Base-by-base conservation (phyloP, 176 grass and related monocot genomes). In the Musa beccarii region DNA sequence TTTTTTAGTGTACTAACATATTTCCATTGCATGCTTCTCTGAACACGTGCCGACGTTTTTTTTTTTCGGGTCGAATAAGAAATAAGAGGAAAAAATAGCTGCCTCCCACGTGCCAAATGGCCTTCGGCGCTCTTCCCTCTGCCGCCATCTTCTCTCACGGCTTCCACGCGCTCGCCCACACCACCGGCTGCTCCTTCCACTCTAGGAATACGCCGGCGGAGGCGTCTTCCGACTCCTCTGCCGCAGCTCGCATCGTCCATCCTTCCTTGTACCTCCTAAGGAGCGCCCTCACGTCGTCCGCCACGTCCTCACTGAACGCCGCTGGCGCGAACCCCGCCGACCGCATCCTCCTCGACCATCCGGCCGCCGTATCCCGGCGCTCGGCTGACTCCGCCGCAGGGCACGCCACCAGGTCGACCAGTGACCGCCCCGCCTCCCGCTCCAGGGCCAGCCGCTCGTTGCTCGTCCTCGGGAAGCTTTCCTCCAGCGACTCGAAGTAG, bases 121-220 rank as follows among this genome's bases (percentile, higher is more conserved):
- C 17, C 11, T 26, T 26, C 13, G 51, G n/a, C 11, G 1, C 9
- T 23, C 72, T 51, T 51, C 72, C 72, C 13, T 28, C 53, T 29
- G 14, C 53, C 25, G 53, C 72, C 50, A 22, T 53, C 14, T 26
- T 15, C 49, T 14, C 22, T 53, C 54, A 99, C 73, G 91, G 91
- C 76, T 68, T 83, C 96, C 96, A 99, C 2, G 91, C 96, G 66
- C 96, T 92, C 17, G 91, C 96, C 96, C 96, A 99, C 71, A 94
- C 95, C 20, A 99, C 84, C 21, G 91, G 83, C 79, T 99, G 88
- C 53, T 99, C 96, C 88, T 99, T 99, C 96, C 91, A 99, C 15
- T 89, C 84, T 8, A 99, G 96, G 76, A 95, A 92, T 19, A 89
- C 83, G 22, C 82, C 84, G 43, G 88, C 73, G 54, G 86, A 81